Conservation (phyloP, 2,329 filamentous ascomycete genomes). For the Nemania abortiva region DNA sequence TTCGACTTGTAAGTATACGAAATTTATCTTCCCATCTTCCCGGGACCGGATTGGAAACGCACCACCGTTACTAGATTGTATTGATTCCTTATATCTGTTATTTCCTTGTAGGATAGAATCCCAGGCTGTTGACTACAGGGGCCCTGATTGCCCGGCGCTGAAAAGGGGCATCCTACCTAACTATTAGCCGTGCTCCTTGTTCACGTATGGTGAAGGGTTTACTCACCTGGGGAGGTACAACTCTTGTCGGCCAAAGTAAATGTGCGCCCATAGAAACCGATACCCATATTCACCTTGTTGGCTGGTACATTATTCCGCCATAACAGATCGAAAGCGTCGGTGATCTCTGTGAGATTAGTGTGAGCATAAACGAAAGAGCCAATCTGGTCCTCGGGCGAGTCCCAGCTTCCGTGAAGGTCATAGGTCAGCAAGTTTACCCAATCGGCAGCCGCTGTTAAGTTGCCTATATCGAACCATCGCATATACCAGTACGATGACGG, state of each 20-base stretch:
- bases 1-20: slow-evolving; percentile 33
- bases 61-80: slow-evolving; percentile 34
- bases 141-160: slow-evolving; percentile 19
- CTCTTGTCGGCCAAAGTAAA: slow-evolving; percentile 42
- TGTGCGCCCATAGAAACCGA: slow-evolving; percentile 51
- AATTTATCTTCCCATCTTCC: neutral
- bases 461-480: slow-evolving; percentile 20
- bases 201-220: slow-evolving; percentile 4
- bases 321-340: slow-evolving; percentile 54
- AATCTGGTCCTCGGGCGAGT: slow-evolving; percentile 42
- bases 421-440: slow-evolving; percentile 56
- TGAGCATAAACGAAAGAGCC: slow-evolving; percentile 52
- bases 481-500: slow-evolving; percentile 33
- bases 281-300: slow-evolving; percentile 54
- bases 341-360: slow-evolving; percentile 59
- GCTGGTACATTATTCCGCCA: slow-evolving; percentile 55
- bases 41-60: too few relatives aligned
- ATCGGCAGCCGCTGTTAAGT: neutral
- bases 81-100: slow-evolving; percentile 43
- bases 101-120: slow-evolving; percentile 46
- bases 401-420: slow-evolving; percentile 56
- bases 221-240: slow-evolving; percentile 30
- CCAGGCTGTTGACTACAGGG: slow-evolving; percentile 45
- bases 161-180: too few relatives aligned
- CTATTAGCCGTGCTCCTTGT: neutral